These are phyloP conservation scores for Flaveria ramosissima DNA, from an alignment of 129 eudicot genomes.

Conservation along the genomic window DNA sequence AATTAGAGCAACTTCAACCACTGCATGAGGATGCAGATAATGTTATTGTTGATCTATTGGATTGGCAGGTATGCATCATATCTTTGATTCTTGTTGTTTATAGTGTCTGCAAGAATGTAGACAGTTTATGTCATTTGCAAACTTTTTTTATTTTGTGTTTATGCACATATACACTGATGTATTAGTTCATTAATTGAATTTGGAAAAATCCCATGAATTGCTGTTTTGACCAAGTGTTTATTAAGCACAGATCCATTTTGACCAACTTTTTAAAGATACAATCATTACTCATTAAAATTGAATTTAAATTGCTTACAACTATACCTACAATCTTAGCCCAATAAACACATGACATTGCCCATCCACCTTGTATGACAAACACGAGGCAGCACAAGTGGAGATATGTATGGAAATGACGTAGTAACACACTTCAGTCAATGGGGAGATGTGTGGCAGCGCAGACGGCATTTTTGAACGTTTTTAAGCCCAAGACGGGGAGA, in stretches of 20 bases:
- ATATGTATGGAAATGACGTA: too few relatives aligned
- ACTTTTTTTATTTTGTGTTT: constrained; percentile 20
- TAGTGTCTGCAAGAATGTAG: neutral
- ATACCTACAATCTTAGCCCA: neutral
- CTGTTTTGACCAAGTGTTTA: neutral
- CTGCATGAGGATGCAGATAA: constrained; percentile 53
- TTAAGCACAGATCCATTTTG: too few relatives aligned
- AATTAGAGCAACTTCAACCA: constrained; percentile 63
- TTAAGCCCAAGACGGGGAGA: neutral
- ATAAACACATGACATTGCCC: neutral
- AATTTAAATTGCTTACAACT: neutral
- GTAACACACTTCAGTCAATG: neutral
- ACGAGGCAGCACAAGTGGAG: too few relatives aligned
- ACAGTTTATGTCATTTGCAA: neutral
- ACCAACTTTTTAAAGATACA: too few relatives aligned
- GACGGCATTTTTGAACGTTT: neutral
- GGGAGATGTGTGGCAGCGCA: neutral
- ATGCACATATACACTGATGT: constrained; percentile 7
- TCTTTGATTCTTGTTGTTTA: constrained; percentile 8
- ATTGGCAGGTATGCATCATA: constrained; percentile 85
- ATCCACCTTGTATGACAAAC: neutral
- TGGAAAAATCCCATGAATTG: neutral
- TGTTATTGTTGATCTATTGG: constrained; percentile 69
- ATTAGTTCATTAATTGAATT: neutral
- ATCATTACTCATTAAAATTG: neutral